A percentile compares a stretch with the other conserved stretches of the same genome.
These are phyloP conservation scores for Tetracladium marchalianum DNA, from an alignment of 495 filamentous ascomycete genomes.

Conservation along the genomic window DNA sequence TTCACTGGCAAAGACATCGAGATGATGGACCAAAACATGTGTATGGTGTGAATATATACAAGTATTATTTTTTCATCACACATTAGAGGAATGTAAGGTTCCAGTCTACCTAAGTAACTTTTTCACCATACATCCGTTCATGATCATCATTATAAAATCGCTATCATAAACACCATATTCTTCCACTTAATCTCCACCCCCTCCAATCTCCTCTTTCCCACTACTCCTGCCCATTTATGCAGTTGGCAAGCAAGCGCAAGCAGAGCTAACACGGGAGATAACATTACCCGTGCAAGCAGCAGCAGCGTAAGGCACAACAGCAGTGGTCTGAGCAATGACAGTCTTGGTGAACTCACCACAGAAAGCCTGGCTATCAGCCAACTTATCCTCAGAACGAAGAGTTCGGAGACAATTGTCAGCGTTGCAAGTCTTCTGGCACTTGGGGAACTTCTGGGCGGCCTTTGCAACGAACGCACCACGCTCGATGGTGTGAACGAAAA, in stretches of 20 bases:
- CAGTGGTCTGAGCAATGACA: slow-evolving; percentile 1
- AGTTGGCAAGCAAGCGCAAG: slow-evolving; percentile 5
- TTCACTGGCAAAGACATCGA: too few species aligned
- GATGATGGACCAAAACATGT: too few species aligned
- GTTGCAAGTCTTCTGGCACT: slow-evolving; percentile 1
- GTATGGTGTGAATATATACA: too few species aligned
- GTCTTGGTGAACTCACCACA: slow-evolving; percentile 8
- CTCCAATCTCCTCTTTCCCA: too few species aligned
- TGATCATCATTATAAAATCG: too few species aligned
- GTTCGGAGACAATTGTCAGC: slow-evolving; percentile 5
- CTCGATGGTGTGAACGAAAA: slow-evolving; percentile 52
- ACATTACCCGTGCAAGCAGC: slow-evolving; percentile 4
- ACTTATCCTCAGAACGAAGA: background rate
- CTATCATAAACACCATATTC: too few species aligned
- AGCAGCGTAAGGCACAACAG: background rate
- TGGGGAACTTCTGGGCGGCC: slow-evolving; percentile 6
- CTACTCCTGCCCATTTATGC: too few species aligned
- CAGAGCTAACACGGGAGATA: slow-evolving; percentile 1
- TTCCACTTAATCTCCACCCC: too few species aligned
- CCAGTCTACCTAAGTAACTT: too few species aligned
- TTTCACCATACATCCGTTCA: too few species aligned
- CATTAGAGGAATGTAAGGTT: too few species aligned
- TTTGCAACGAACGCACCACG: slow-evolving; percentile 44
- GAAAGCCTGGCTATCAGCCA: slow-evolving; percentile 5
- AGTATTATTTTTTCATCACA: too few species aligned